Base-by-base conservation (phyloP, 495 filamentous ascomycete genomes). In the Friedmanniomyces endolithicus region DNA sequence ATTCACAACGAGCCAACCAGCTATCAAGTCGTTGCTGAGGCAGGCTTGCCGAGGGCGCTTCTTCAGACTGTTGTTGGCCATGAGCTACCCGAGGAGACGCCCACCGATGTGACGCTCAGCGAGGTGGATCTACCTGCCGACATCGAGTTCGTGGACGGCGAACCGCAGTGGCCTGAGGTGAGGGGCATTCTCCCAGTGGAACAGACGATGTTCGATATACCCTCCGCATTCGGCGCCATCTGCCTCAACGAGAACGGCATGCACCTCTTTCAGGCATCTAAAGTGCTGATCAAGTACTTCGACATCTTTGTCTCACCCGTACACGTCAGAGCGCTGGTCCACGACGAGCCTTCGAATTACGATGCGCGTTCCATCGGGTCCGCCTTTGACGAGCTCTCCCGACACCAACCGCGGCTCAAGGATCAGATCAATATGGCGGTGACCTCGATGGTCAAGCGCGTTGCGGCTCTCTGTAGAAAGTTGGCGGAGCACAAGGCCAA, bases 1-100 rank as follows among this genome's bases (percentile, higher is more conserved):
- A 95, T 99, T 55, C 94, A 99, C 68, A 96, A 97, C 65, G 94
- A 99, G 63, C 94, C 94, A 1, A 97, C 94, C 4, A 99, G 94
- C 64, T 97, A 96, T 64, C 82, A 86, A 25, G 87, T 94, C 17
- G 89, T 99, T 60, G 86, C 85, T 17, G 94, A 99, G 71, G 88
- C 94, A 45, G 92, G 92, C 27, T 74, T 97, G 49, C 88, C 88
- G 56, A 82, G 84, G 64, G 86, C 79, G 51, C 80, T 95, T 43
- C 75, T 99, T 22, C 80, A 88, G 63, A 63, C 72, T 1, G 72
- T 81, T 11, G 60, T 73, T 4, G 68, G 68, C 14, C 64, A 72
- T 47, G 57, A 71, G 11, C 46, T 66, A 16, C 68, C 64, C 35
- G 68, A 69, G 39, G 62, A 68, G 14, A 37, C 33, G n/a, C 31